phyloP scores from a whole-genome alignment of 2,329 filamentous ascomycete species.

The Apiospora malaysiana region DNA sequence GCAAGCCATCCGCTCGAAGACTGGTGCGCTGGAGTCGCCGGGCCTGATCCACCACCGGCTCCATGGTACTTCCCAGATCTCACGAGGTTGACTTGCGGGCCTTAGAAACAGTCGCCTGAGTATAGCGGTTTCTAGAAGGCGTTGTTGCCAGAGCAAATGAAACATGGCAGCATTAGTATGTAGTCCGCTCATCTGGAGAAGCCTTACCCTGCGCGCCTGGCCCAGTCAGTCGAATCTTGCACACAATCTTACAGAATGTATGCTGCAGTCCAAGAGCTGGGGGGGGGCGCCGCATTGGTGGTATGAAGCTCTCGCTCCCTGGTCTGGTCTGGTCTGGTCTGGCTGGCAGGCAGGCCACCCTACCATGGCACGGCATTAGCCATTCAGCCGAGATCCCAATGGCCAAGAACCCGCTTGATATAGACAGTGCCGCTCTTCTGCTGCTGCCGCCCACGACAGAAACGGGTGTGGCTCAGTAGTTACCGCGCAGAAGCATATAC shows the following conservation, averaged over 20 bases:
- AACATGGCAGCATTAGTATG: slow-evolving; percentile 17
- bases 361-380: slow-evolving; percentile 50
- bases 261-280: slow-evolving; percentile 7
- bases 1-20: slow-evolving; percentile 23
- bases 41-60: slow-evolving; percentile 2
- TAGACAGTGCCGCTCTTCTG: slow-evolving; percentile 36
- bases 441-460: slow-evolving; percentile 41
- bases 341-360: neutral
- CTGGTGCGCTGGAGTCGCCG: slow-evolving; percentile 22
- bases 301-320: slow-evolving; percentile 10
- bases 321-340: slow-evolving; percentile 6
- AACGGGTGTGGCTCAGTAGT: slow-evolving; percentile 48
- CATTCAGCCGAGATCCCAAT: slow-evolving; percentile 55
- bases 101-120: slow-evolving; percentile 12
- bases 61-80: slow-evolving; percentile 19
- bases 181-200: neutral
- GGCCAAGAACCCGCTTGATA: slow-evolving; percentile 43
- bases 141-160: slow-evolving; percentile 17
- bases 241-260: neutral
- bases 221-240: neutral
- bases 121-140: slow-evolving; percentile 19
- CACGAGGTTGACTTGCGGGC: neutral
- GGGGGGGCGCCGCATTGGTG: slow-evolving; percentile 1
- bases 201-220: slow-evolving; percentile 1
- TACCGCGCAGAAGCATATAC: slow-evolving; percentile 36